These are phyloP conservation scores for Asterionellopsis glacialis DNA, from an alignment of 108 stramenopile species.

Conservation along the genomic window DNA sequence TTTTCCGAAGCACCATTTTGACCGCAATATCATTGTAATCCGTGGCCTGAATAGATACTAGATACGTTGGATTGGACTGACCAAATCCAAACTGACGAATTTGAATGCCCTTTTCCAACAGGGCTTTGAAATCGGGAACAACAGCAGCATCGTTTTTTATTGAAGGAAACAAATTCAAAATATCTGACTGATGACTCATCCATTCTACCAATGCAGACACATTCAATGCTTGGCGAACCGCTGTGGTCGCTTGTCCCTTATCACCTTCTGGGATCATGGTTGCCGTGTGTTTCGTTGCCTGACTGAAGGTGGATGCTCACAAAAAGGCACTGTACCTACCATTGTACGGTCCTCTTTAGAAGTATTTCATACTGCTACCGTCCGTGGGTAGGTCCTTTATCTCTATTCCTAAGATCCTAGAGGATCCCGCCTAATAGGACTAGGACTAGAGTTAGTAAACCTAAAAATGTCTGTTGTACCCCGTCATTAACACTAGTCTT, in stretches of 20 bases:
- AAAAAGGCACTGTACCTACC: too few relatives aligned
- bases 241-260: constrained; percentile 56
- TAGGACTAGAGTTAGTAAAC: too few relatives aligned
- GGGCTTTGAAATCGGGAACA: too few relatives aligned
- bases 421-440: too few relatives aligned
- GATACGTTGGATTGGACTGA: constrained; percentile 95
- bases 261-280: constrained; percentile 1
- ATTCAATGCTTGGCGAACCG: constrained; percentile 53
- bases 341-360: too few relatives aligned
- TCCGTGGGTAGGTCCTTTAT: too few relatives aligned
- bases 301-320: too few relatives aligned
- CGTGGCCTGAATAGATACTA: constrained; percentile 39
- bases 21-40: constrained; percentile 4
- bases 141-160: too few relatives aligned
- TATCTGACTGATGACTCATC: constrained; percentile 34
- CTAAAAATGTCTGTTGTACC: too few relatives aligned
- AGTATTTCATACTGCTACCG: too few relatives aligned
- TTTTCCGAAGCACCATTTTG: constrained; percentile 76
- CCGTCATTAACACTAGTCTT: too few relatives aligned
- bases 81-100: constrained; percentile 89
- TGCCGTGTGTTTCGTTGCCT: not conserved
- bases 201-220: constrained; percentile 33
- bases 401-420: too few relatives aligned
- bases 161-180: not conserved
- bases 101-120: constrained; percentile 7